A percentile compares a stretch with the other conserved stretches of the same genome.
Evolutionary conservation across 768 basidiomycete genomes (phyloP).

Genomic region (Boletus sensibilis): DNA sequence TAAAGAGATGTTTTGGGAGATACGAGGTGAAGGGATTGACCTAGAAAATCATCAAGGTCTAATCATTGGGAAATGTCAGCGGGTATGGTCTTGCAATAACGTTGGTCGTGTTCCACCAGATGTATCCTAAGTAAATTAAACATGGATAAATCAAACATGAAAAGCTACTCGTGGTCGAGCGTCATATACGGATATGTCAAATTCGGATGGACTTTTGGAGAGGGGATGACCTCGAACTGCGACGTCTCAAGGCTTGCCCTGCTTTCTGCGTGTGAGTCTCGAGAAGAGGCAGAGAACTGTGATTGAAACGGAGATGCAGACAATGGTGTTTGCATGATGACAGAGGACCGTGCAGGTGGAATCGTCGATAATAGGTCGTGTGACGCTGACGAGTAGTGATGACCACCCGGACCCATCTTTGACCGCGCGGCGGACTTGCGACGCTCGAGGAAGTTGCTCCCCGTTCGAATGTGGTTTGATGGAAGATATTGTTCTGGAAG

Average conservation of each 20-base stretch:
- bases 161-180: conserved; percentile 41
- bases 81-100: conserved; percentile 14
- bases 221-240: conserved; percentile 65
- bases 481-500: conserved; percentile 51
- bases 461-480: conserved; percentile 33
- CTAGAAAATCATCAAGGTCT: conserved; percentile 5
- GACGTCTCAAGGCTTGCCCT: conserved; percentile 59
- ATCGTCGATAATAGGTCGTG: conserved; percentile 28
- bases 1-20: conserved; percentile 10
- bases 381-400: conserved; percentile 29
- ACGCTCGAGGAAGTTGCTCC: conserved; percentile 32
- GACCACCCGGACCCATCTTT: conserved; percentile 17
- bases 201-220: conserved; percentile 41
- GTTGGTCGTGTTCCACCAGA: conserved; percentile 10
- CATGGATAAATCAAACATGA: conserved; percentile 15
- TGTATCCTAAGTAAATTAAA: conserved; percentile 18
- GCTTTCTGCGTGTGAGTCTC: conserved; percentile 32
- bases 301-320: conserved; percentile 33
- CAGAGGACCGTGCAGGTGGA: conserved; percentile 12
- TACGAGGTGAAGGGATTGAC: conserved; percentile 5
- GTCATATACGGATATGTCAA: conserved; percentile 60
- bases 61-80: conserved; percentile 9
- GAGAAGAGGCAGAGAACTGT: conserved; percentile 22
- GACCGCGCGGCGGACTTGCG: conserved; percentile 20
- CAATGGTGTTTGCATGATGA: conserved; percentile 14